Conservation (phyloP, 1,284 basidiomycete species). For the Trichosporon coremiiforme region DNA sequence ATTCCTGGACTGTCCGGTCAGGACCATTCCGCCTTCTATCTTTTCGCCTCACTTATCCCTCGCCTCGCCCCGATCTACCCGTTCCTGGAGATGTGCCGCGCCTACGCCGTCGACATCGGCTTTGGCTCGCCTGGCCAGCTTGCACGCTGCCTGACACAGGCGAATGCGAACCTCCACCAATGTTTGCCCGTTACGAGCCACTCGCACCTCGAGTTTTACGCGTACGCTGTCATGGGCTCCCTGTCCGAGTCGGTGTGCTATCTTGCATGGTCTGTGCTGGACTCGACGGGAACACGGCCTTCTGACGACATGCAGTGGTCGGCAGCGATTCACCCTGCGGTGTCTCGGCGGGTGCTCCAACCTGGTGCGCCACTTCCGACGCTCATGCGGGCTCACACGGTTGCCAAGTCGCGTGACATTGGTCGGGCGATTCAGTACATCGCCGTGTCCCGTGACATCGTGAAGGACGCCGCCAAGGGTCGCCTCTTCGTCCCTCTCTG, state of each 20-base stretch:
- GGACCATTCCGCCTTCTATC: constrained; percentile 49
- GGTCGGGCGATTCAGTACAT: constrained; percentile 57
- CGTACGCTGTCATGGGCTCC: constrained; percentile 56
- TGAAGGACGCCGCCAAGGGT: constrained; percentile 53
- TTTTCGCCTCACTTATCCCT: constrained; percentile 51
- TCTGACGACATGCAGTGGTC: constrained; percentile 31
- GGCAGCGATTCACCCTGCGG: constrained; percentile 13
- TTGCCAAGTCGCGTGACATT: constrained; percentile 49
- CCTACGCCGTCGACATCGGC: constrained; percentile 54
- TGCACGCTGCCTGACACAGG: constrained; percentile 17
- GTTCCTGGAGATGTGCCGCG: constrained; percentile 56
- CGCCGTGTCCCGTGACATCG: constrained; percentile 56
- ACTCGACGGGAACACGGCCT: constrained; percentile 18
- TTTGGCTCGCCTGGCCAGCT: constrained; percentile 33
- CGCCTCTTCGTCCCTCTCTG: constrained; percentile 56
- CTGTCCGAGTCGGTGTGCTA: constrained; percentile 58
- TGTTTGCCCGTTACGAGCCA: constrained; percentile 53
- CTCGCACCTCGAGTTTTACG: constrained; percentile 56
- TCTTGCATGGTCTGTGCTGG: constrained; percentile 53
- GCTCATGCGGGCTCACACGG: constrained; percentile 20
- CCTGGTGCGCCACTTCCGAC: constrained; percentile 17
- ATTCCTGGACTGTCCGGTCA: constrained; percentile 35
- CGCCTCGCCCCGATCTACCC: constrained; percentile 52
- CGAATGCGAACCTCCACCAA: constrained; percentile 29
- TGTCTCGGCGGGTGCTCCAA: not conserved